A percentile compares a stretch with the other conserved stretches of the same genome.
Evolutionary conservation across 1,284 basidiomycete species (phyloP).

Genomic region (Ustilago cynodontis): DNA sequence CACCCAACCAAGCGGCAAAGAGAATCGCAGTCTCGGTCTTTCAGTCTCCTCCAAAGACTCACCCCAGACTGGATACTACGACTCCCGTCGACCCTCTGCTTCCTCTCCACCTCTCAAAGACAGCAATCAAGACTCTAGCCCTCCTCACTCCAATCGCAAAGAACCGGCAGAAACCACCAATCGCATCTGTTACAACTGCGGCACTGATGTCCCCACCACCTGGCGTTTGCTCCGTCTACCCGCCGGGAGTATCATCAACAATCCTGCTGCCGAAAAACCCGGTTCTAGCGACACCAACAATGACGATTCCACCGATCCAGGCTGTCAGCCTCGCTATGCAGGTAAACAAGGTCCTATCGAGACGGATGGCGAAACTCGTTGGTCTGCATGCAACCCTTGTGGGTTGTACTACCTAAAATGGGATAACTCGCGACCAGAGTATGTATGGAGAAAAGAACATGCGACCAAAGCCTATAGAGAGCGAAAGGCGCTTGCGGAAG

Average conservation of each 20-base stretch:
- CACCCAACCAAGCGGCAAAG: slow-evolving; percentile 23
- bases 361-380: slow-evolving; percentile 50
- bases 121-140: slow-evolving; percentile 16
- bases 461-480: slow-evolving; percentile 38
- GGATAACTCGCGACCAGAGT: slow-evolving; percentile 56
- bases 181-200: slow-evolving; percentile 66
- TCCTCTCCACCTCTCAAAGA: slow-evolving; percentile 28
- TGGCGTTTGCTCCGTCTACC: slow-evolving; percentile 61
- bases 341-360: slow-evolving; percentile 24
- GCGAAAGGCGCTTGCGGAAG: slow-evolving; percentile 33
- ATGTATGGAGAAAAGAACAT: slow-evolving; percentile 54
- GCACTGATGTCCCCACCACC: slow-evolving; percentile 44
- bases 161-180: slow-evolving; percentile 16
- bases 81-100: slow-evolving; percentile 24
- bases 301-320: slow-evolving; percentile 20
- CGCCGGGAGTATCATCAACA: slow-evolving; percentile 46
- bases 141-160: slow-evolving; percentile 26
- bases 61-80: slow-evolving; percentile 12
- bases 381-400: slow-evolving; percentile 67
- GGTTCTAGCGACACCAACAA: slow-evolving; percentile 15
- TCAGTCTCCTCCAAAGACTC: slow-evolving; percentile 18
- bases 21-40: slow-evolving; percentile 23
- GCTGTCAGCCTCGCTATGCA: slow-evolving; percentile 29
- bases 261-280: slow-evolving; percentile 48
- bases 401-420: slow-evolving; percentile 65